phyloP scores from a whole-genome alignment of 192 early-diverging fungal genomes.

The Entomortierella lignicola region DNA sequence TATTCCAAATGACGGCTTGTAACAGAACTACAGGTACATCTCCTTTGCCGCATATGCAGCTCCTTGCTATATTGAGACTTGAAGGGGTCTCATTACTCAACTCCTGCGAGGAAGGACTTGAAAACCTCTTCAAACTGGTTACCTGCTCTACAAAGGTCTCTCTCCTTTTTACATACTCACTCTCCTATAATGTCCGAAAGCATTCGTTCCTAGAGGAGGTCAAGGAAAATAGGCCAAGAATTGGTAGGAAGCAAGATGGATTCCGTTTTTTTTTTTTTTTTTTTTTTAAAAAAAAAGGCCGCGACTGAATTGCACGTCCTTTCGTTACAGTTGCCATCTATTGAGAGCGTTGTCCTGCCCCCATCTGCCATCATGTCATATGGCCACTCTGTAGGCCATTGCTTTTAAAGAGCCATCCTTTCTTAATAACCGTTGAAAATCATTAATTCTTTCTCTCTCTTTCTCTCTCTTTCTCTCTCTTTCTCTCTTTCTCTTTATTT shows the following conservation, averaged over 20 bases:
- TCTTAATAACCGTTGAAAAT: neutral
- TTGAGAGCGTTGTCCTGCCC: neutral
- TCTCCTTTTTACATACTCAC: conserved; percentile 2
- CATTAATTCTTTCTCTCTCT: neutral
- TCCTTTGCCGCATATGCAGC: neutral
- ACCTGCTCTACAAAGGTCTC: conserved; percentile 32
- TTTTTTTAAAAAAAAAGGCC: too few relatives aligned
- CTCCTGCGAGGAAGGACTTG: neutral
- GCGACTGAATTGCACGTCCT: neutral
- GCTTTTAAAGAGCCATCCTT: neutral
- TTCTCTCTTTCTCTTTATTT: conserved; percentile 1
- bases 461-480: conserved; percentile 4
- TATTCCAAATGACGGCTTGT: neutral
- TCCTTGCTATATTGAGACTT: neutral
- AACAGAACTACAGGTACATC: neutral
- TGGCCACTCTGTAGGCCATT: neutral
- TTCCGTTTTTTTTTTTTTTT: too few relatives aligned
- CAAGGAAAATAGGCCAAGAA: neutral
- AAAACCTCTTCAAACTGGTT: conserved; percentile 1
- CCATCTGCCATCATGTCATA: neutral
- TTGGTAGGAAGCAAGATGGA: too few relatives aligned
- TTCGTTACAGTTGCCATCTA: neutral
- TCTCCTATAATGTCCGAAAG: neutral
- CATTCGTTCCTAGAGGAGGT: neutral
- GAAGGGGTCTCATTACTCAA: neutral